Evolutionary conservation across 805 yeast genomes (phyloP), one percentile per base, ranked within the genome.

Genomic region (Yarrowia divulgata): DNA sequence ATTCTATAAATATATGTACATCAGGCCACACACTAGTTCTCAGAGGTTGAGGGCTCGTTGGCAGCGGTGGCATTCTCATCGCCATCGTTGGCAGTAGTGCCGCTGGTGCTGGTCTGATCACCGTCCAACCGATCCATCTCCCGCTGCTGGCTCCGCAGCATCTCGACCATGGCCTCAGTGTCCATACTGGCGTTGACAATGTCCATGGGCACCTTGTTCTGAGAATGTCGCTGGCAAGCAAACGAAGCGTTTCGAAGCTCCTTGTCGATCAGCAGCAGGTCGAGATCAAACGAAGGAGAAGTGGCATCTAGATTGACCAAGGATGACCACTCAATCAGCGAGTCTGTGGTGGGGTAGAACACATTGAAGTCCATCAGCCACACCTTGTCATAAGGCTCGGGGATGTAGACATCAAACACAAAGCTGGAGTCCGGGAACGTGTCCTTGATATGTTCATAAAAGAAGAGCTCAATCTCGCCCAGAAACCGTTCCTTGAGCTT

Each of bases 151-250:
- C 39, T 37, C 29, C 55, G 19, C 57, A 63, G 16, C 57, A 63
- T 48, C 39, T 89, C 93, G 13, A 85, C 87, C 84, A 92, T 88
- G 0, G 89, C 85, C 23, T 83, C 82, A 0, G 93, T 84, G 73
- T 90, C 88, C 73, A 87, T 74, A 42, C 90, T 83, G 1, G 97
- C 97, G 76, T 92, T 95, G 4, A 95, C 90, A 23, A 95, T 87
- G 74, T 95, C 99, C 67, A 85, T 83, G 0, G 99, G 99, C 2
- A 95, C 97, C 74, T 91, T 93, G 76, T 88, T 91, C 74, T 94
- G 97, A 1, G 97, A 86, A 75, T 91, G 94, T 63, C 91, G 97
- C 72, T 90, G 91, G 0, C 87, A 79, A 0, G 91, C 89, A 80
- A 93, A 93, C 39, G 94, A 81, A 0, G 92, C 90, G 8, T 90